Evolutionary conservation across 169 alveolate genomes (phyloP).

Genomic region (Sarcocystis neurona): DNA sequence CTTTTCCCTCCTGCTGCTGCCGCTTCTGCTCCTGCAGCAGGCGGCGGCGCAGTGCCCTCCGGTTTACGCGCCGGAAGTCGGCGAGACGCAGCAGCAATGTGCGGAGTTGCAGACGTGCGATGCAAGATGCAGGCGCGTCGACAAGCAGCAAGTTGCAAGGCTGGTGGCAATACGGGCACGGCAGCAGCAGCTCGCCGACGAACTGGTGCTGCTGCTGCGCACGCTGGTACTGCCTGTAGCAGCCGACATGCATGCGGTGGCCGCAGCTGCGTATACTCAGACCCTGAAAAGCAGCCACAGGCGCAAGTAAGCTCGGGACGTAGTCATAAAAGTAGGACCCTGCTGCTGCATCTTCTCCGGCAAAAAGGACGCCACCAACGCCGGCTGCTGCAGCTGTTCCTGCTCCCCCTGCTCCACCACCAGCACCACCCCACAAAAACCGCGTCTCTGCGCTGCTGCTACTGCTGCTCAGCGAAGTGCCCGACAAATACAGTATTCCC

Average conservation of each 20-base stretch:
- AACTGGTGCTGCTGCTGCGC: conserved; percentile 15
- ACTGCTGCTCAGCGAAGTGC: not conserved
- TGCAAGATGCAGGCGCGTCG: conserved; percentile 30
- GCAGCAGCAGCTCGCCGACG: conserved; percentile 19
- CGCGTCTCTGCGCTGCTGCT: not conserved
- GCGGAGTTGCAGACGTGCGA: conserved; percentile 29
- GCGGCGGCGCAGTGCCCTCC: too few relatives aligned
- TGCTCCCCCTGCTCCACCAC: not conserved
- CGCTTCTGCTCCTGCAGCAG: not conserved
- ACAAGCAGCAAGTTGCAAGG: conserved; percentile 40
- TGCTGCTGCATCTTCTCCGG: not conserved
- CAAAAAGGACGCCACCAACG: not conserved
- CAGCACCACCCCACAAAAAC: not conserved
- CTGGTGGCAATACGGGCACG: conserved; percentile 57
- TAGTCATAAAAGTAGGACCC: conserved; percentile 8
- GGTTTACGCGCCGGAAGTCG: too few relatives aligned
- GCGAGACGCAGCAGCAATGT: not conserved
- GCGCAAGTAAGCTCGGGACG: conserved; percentile 4
- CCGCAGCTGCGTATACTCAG: conserved; percentile 44
- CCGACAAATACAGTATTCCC: too few relatives aligned
- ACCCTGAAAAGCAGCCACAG: conserved; percentile 4
- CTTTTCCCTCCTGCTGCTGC: not conserved
- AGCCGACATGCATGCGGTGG: conserved; percentile 54
- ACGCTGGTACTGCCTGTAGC: conserved; percentile 24
- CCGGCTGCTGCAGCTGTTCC: not conserved